Base-by-base conservation (phyloP, 257 asterid species). In the Lycium ferocissimum region DNA sequence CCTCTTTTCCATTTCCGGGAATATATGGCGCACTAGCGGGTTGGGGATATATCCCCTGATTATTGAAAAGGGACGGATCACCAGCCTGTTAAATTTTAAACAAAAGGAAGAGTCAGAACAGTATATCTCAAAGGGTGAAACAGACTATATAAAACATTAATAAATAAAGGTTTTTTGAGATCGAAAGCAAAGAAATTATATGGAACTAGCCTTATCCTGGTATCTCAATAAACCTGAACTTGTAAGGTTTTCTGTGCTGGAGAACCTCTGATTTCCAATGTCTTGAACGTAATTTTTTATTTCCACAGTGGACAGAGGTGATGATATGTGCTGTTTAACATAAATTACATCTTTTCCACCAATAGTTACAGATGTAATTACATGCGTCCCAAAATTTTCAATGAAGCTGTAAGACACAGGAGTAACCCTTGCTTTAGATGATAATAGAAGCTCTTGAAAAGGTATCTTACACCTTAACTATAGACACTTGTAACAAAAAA, bases 291-390 rank as follows among this genome's bases (percentile, higher is more conserved):
- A 94, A 85, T 88, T 92, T 93, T 95, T 95, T 84, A 95, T 93
- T 87, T 94, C 98, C 84, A 85, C 81, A 4, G 91, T 80, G 45
- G 98, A 93, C 58, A 94, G 89, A 85, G 94, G 94, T 3, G 98
- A 95, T 3, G 91, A 87, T 13, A 86, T 83, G 83, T 94, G 98
- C 84, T 94, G 98, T 82, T 93, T 94, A 81, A 91, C 92, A 38
- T 94, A 95, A 86, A 95, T 92, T 81, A 93, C 95, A 89, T 95
- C 98, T 91, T 95, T 94, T 79, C 98, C 98, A 0, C 98, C 98
- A 49, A 94, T 89, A 79, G 96, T 95, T 58, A 95, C 89, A 62
- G 97, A 94, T 75, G 95, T 92, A 63, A 95, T 91, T 83, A 94
- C 91, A 84, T 95, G 98, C 9, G 98, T 95, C 82, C 98, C 98